Conservation (phyloP, 768 basidiomycete genomes). For the Trametopsis cervina region DNA sequence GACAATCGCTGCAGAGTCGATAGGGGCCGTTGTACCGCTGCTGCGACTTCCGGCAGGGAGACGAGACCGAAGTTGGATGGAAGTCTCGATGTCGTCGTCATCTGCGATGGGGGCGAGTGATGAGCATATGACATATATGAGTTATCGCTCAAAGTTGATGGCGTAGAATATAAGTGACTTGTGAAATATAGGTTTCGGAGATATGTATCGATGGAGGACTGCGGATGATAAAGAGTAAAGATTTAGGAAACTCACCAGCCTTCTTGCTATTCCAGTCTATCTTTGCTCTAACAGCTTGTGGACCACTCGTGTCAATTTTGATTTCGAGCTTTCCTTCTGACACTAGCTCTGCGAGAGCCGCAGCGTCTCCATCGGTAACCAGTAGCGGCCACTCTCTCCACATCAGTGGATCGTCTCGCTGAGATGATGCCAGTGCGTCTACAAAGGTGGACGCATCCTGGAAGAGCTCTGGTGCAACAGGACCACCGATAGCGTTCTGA, state of each 20-base stretch:
- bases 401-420: constrained; percentile 27
- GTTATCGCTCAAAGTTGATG: neutral
- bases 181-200: no score
- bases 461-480: constrained; percentile 55
- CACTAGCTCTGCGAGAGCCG: constrained; percentile 71
- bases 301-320: constrained; percentile 55
- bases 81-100: constrained; percentile 79
- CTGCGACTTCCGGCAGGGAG: no score
- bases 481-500: constrained; percentile 58
- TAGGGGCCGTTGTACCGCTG: neutral
- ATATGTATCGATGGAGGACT: no score
- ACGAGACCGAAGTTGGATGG: constrained; percentile 38
- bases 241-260: constrained; percentile 65
- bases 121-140: no score
- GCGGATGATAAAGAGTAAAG: no score
- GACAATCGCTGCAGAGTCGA: neutral
- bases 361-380: constrained; percentile 75
- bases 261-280: constrained; percentile 89
- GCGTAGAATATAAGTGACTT: no score
- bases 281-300: constrained; percentile 44
- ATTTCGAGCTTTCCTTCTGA: constrained; percentile 81
- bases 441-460: constrained; percentile 66
- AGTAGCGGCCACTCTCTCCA: constrained; percentile 78
- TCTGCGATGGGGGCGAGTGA: no score
- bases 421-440: constrained; percentile 32